Evolutionary conservation across 768 basidiomycete species (phyloP).

Genomic region (Pleurotus pulmonarius): DNA sequence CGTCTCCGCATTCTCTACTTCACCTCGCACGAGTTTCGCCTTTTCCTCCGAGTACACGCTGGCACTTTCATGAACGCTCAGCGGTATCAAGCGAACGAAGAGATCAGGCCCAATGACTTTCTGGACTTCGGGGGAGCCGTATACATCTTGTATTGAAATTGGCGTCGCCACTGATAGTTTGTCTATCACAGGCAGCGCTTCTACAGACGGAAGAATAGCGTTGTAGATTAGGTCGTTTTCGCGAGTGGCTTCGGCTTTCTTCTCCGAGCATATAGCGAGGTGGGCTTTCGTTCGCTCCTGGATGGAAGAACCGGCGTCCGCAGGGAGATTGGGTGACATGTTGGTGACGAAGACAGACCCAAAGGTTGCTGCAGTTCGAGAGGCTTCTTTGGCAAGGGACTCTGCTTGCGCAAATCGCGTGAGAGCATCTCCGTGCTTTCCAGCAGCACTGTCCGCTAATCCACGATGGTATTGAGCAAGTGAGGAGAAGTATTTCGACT

Average conservation of each 20-base stretch:
- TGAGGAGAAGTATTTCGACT: constrained; percentile 86
- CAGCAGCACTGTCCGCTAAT: constrained; percentile 67
- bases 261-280: constrained; percentile 70
- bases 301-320: constrained; percentile 80
- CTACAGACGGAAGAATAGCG: constrained; percentile 75
- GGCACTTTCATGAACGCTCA: constrained; percentile 94
- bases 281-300: constrained; percentile 84
- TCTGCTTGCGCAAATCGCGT: constrained; percentile 78
- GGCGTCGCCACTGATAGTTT: constrained; percentile 79
- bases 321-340: constrained; percentile 77
- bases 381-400: constrained; percentile 78
- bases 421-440: constrained; percentile 85
- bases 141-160: constrained; percentile 93
- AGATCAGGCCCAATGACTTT: constrained; percentile 92
- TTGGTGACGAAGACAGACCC: constrained; percentile 65
- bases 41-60: constrained; percentile 98
- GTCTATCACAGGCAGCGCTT: constrained; percentile 78
- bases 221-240: constrained; percentile 99
- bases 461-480: constrained; percentile 85
- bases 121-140: constrained; percentile 85
- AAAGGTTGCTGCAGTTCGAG: constrained; percentile 65
- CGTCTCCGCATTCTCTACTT: constrained; percentile 83
- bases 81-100: constrained; percentile 81
- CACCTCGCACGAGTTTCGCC: constrained; percentile 84
- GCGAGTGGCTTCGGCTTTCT: constrained; percentile 68